phyloP scores from a whole-genome alignment of 495 filamentous ascomycete genomes.

The Hyphodiscus hymeniophilus region DNA sequence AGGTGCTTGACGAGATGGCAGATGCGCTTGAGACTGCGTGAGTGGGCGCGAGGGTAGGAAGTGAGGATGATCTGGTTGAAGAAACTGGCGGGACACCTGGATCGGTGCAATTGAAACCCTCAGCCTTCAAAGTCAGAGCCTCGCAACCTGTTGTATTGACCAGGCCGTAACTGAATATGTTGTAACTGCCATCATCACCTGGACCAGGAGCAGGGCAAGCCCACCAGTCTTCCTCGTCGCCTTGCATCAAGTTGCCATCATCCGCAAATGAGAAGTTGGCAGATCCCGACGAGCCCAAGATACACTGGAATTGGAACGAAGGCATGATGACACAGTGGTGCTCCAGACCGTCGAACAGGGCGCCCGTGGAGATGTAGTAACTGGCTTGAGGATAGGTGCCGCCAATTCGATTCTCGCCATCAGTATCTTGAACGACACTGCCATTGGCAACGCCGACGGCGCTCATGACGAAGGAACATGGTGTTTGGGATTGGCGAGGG shows the following conservation, averaged over 20 bases:
- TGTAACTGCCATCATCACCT: constrained; percentile 13
- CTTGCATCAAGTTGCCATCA: constrained; percentile 9
- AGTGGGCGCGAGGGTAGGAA: neutral
- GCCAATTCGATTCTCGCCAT: constrained; percentile 16
- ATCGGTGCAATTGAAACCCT: constrained; percentile 14
- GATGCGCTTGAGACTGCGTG: neutral
- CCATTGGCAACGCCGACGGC: constrained; percentile 16
- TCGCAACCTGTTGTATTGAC: constrained; percentile 11
- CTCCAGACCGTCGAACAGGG: constrained; percentile 7
- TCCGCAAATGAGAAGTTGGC: constrained; percentile 11
- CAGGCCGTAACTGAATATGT: constrained; percentile 15
- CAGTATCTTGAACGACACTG: constrained; percentile 4
- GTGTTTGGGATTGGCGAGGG: constrained; percentile 3
- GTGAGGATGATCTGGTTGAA: neutral
- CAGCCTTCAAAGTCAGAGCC: constrained; percentile 10
- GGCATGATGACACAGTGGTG: constrained; percentile 18
- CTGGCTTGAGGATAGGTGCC: constrained; percentile 11
- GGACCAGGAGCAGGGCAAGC: constrained; percentile 17
- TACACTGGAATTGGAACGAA: constrained; percentile 15
- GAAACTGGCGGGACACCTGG: constrained; percentile 6
- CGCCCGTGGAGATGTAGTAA: constrained; percentile 6
- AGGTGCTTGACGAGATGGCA: neutral
- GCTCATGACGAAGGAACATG: constrained; percentile 19
- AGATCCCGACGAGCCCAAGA: neutral
- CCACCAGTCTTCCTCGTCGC: constrained; percentile 12